Base-by-base conservation (phyloP, 352 stramenopile genomes). In the Phytopythium aichiense region DNA sequence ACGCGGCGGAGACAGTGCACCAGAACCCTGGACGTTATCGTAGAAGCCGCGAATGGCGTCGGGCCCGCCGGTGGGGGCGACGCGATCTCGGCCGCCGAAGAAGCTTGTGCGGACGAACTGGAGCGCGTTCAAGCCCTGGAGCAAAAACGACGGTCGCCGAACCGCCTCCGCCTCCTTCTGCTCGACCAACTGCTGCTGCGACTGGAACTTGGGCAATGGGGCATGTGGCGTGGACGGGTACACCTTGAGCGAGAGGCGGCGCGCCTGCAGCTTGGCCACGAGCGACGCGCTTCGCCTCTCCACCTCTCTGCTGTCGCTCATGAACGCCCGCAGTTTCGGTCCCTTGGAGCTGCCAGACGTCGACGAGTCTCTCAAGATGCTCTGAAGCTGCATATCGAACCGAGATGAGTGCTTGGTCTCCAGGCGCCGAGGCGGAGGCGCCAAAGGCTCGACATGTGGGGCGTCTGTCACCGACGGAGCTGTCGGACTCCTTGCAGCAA, bases 31-130 rank as follows among this genome's bases (percentile, higher is more conserved):
- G 15, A 84, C 70, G 30, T 78, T 69, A 15, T 88, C 70, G 23
- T 87, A 87, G 31, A 82, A 88, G 2, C 79, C 75, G 22, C 79
- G 73, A 33, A 88, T 87, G 20, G 65, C 73, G 45, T 87, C 79
- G 2, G 56, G 67, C 13, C 31, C 58, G 61, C 23, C 68, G 68
- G 0, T 65, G 52, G 15, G 72, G 52, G 16, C 67, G 5, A 60
- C 54, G 16, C 54, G 33, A 5, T 28, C 68, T 2, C 73, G 65
- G n/a, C 51, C 63, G 46, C 67, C 72, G 20, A 78, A 79, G 45
- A 84, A 72, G 15, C 68, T 81, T 2, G 60, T 58, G 16, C 73
- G 75, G 28, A 81, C 53, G 22, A 60, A 46, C 12, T 68, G 61
- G 2, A 84, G 30, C 58, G 55, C 49, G 59, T 66, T 75, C 8